These are phyloP conservation scores for Tricholoma flavovirens DNA, from an alignment of 768 basidiomycete species.

Conservation along the genomic window DNA sequence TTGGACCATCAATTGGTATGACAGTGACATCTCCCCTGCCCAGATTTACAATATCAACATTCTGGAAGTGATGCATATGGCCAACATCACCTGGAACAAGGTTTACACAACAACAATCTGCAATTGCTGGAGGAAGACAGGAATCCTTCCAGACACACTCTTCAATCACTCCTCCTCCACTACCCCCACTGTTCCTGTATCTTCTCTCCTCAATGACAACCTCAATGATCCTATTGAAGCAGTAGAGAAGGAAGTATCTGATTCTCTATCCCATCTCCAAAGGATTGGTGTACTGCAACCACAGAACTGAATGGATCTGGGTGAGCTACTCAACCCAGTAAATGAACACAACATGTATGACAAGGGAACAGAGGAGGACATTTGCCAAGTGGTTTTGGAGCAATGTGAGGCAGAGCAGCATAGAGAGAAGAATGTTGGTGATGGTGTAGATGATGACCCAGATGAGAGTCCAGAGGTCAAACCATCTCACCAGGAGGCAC, in stretches of 20 bases:
- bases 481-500: slow-evolving; percentile 16
- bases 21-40: too few species aligned
- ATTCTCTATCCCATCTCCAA: background rate
- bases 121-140: slow-evolving; percentile 1
- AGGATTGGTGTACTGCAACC: slow-evolving; percentile 3
- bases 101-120: background rate
- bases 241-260: slow-evolving; percentile 10
- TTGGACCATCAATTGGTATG: too few species aligned
- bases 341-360: background rate
- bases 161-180: background rate
- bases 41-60: slow-evolving; percentile 30
- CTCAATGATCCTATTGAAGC: background rate
- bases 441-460: slow-evolving; percentile 7
- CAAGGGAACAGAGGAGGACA: background rate
- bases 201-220: slow-evolving; percentile 14
- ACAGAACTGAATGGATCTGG: slow-evolving; percentile 1
- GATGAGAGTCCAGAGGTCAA: background rate
- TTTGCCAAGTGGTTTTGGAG: slow-evolving; percentile 2
- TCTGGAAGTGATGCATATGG: slow-evolving; percentile 27
- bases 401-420: background rate
- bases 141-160: slow-evolving; percentile 2
- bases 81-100: slow-evolving; percentile 11
- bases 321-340: slow-evolving; percentile 3
- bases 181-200: slow-evolving; percentile 16
- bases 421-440: slow-evolving; percentile 1